Evolutionary conservation across 768 basidiomycete species (phyloP).

Genomic region (Peribolospora baueri): DNA sequence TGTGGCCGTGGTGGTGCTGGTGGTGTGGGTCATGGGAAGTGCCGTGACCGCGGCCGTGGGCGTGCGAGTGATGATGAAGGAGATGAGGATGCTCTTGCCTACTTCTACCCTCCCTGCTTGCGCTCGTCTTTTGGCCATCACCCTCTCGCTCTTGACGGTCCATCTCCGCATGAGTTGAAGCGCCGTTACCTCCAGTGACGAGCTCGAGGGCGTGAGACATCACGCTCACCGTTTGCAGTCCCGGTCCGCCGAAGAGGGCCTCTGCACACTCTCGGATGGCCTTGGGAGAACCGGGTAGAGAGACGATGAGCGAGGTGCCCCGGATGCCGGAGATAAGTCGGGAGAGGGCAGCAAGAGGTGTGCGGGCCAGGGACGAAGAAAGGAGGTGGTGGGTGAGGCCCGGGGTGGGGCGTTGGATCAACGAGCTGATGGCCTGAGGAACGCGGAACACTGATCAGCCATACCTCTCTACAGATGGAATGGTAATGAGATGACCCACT

Average conservation of each 20-base stretch:
- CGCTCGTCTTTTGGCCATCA: conserved; percentile 5
- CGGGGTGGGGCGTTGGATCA: conserved; percentile 22
- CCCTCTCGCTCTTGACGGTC: neutral
- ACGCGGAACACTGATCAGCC: conserved; percentile 29
- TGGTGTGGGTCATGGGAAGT: conserved; percentile 2
- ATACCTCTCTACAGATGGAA: neutral
- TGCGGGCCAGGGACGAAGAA: conserved; percentile 41
- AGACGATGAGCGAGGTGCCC: conserved; percentile 41
- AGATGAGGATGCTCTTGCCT: conserved; percentile 5
- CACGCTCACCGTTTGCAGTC: conserved; percentile 26
- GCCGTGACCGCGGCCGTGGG: conserved; percentile 5
- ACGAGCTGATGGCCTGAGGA: conserved; percentile 20
- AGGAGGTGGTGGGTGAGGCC: conserved; percentile 55
- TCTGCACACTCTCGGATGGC: conserved; percentile 58
- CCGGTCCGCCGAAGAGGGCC: conserved; percentile 20
- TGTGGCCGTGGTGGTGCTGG: conserved; percentile 20
- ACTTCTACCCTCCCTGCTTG: conserved; percentile 18
- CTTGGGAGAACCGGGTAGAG: conserved; percentile 63
- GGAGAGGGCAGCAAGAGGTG: conserved; percentile 56
- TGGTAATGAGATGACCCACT: conserved; percentile 21
- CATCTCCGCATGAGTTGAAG: neutral
- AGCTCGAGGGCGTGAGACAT: conserved; percentile 49
- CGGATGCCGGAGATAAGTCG: conserved; percentile 47
- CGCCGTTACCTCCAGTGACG: conserved; percentile 18
- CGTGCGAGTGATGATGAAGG: conserved; percentile 1